Conservation (phyloP, 495 filamentous ascomycete genomes). For the Margaritispora aquatica region DNA sequence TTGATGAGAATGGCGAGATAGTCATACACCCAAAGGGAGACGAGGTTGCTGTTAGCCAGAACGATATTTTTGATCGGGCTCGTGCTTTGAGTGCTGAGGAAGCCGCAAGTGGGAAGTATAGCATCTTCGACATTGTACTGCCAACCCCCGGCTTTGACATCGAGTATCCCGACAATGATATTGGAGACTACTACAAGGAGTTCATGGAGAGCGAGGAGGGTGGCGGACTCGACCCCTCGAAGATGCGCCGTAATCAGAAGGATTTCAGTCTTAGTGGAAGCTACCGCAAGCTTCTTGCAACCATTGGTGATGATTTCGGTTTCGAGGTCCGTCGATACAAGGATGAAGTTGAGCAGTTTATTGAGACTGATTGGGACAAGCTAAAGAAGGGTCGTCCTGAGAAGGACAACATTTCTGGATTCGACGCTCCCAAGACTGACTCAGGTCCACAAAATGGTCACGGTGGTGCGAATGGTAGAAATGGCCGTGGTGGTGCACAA, state of each 20-base stretch:
- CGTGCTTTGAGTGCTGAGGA: constrained; percentile 70
- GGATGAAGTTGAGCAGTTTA: constrained; percentile 72
- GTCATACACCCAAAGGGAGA: constrained; percentile 52
- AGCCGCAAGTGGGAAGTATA: constrained; percentile 69
- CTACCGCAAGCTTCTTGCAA: constrained; percentile 80
- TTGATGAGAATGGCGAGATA: constrained; percentile 64
- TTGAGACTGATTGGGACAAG: constrained; percentile 72
- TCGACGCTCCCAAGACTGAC: background rate
- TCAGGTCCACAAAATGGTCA: background rate
- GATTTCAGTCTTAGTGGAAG: constrained; percentile 84
- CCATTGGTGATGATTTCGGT: constrained; percentile 45
- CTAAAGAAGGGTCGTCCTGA: constrained; percentile 20
- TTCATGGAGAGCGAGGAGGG: constrained; percentile 79
- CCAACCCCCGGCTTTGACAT: constrained; percentile 91
- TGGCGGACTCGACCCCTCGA: constrained; percentile 69
- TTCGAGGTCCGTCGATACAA: constrained; percentile 65
- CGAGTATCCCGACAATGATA: constrained; percentile 75
- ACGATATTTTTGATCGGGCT: constrained; percentile 66
- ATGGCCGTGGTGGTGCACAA: background rate
- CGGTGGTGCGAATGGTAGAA: background rate
- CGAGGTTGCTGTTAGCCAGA: constrained; percentile 46
- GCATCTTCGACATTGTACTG: constrained; percentile 86
- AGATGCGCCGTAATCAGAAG: constrained; percentile 81
- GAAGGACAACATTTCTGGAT: background rate
- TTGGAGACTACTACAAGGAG: constrained; percentile 68